These are phyloP conservation scores for Teratosphaeria nubilosa DNA, from an alignment of 2,329 filamentous ascomycete genomes.

Conservation along the genomic window DNA sequence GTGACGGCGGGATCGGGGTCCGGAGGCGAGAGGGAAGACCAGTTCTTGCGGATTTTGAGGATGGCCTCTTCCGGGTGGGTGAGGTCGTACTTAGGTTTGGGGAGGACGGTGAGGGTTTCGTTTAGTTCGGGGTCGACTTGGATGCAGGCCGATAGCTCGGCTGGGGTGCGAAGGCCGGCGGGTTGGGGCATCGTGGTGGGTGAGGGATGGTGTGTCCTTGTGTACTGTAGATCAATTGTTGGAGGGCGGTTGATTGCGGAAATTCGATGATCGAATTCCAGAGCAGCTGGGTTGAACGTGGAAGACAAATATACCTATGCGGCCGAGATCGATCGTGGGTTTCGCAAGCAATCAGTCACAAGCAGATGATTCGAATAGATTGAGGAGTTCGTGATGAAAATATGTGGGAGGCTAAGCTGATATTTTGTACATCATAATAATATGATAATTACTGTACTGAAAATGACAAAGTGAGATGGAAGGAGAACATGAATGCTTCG, in stretches of 20 bases:
- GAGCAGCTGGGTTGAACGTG: too few relatives aligned
- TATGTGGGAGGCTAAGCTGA: too few relatives aligned
- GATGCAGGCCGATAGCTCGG: constrained; percentile 3
- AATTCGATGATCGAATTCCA: too few relatives aligned
- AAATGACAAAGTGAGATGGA: not conserved
- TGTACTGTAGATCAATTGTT: not conserved
- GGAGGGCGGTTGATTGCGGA: not conserved
- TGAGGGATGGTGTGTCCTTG: not conserved
- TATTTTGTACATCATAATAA: too few relatives aligned
- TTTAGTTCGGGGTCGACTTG: constrained; percentile 5
- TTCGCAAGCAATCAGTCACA: too few relatives aligned
- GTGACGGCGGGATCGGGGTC: constrained; percentile 1
- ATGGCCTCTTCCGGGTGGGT: constrained; percentile 1
- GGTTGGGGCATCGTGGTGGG: not conserved
- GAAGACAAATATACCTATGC: too few relatives aligned
- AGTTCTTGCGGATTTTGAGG: constrained; percentile 3
- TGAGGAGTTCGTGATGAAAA: too few relatives aligned
- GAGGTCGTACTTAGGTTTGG: constrained; percentile 1
- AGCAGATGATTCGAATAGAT: too few relatives aligned
- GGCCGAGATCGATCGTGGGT: too few relatives aligned
- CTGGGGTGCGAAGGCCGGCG: not conserved
- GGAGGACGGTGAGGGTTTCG: not conserved
- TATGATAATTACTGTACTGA: too few relatives aligned
- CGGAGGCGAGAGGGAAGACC: constrained; percentile 1
- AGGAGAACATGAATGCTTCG: not conserved